Evolutionary conservation across 1,284 basidiomycete species (phyloP), one percentile per base, ranked within the genome.

Genomic region (Gastroboletus turbinatus): DNA sequence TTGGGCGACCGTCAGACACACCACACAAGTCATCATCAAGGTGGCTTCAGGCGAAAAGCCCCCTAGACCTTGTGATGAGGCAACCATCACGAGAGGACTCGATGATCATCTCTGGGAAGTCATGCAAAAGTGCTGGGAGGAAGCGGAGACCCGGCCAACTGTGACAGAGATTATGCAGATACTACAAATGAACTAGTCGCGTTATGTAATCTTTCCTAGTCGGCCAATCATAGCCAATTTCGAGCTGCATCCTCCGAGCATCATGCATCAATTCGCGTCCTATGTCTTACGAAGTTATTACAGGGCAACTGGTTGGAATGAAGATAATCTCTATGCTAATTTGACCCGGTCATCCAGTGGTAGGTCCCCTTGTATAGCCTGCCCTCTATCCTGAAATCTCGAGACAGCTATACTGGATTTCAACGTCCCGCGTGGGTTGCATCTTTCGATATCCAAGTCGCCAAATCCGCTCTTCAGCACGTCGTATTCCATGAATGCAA

Each of bases 291-390:
- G 90, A 60, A 88, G 82, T 70, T 98, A 97, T 75, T 95, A 95
- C 77, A 82, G 84, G 60, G 87, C 87, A 14, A 97, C 94, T 42
- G 92, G 92, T 59, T 98, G 96, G 96, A 96, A 96, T 68, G 92
- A 96, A 71, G 94, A 98, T 74, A 96, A 96, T 68, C 81, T 96
- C 8, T 98, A 95, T 68, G 87, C 90, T 6, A 93, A 96, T 65
- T 71, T 98, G 36, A 98, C 94, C 6, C 83, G 92, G 42, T 91
- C 93, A 36, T 96, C 93, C 1, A 88, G 83, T 75, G 90, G 92
- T 94, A 59, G 59, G 84, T 75, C 30, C 10, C 29, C 38, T 58
- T 32, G 23, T 32, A 38, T 52, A 36, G 7, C 16, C 23, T 16
- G 10, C n/a, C 38, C 2, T 50, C 33, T 38, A 8, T 52, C 32